Base-by-base conservation (phyloP, 371 early-diverging fungal species). In the Apophysomyces variabilis region DNA sequence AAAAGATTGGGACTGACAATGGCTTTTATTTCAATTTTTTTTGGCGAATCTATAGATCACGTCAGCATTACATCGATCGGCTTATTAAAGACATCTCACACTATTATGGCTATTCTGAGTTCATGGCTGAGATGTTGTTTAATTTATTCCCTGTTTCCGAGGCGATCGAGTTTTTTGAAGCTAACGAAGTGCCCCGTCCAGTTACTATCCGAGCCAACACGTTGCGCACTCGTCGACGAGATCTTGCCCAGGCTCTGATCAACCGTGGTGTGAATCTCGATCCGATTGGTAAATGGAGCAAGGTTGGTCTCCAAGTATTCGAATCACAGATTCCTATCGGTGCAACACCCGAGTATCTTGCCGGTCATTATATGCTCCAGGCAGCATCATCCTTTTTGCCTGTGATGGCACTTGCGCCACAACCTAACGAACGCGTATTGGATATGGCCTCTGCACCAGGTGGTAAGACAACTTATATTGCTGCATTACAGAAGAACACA, bases 391-490 rank as follows among this genome's bases (percentile, higher is more conserved):
- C 99, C 1, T 96, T 99, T 82, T 83, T 99, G 66, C 99, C 99
- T 18, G 99, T 99, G 37, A 92, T 99, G 87, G 93, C 99, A 0
- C 82, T 99, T 32, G 97, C 95, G 12, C 97, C 98, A 43, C 92
- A 94, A 76, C 95, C 94, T 61, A 86, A 94, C 69, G 96, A 98
- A 68, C 88, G 91, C 59, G 89, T 99, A n/a, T 84, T 99, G 38
- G 99, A 99, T 82, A 98, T 99, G 99, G 96, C 97, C 64, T 92
- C 99, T 36, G 98, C 99, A n/a, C 99, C 99, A 7, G 99, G 99
- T 62, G 99, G 99, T 73, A 99, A 99, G 78, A 93, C 96, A 14
- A 96, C 97, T 0, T 94, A 97, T 74, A 95, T 96, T 62, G 93
- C 99, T 13, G 95, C 98, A 3, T 75, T 99, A 59, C 92, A 97